Base-by-base conservation (phyloP, 2,329 filamentous ascomycete species). In the Diaporthe ampelina region DNA sequence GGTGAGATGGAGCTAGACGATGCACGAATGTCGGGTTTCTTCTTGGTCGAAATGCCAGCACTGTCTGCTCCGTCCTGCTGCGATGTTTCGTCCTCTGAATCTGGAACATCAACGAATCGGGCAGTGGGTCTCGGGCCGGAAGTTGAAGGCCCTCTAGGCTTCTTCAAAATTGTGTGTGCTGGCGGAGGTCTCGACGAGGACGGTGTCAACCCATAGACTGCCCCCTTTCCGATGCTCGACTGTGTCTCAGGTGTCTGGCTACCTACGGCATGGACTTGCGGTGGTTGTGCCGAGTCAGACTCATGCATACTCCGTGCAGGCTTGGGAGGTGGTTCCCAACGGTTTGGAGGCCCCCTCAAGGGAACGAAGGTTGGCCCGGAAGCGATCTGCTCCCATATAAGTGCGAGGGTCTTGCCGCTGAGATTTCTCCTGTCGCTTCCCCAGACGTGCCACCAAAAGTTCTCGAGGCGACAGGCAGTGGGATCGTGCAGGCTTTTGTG, bases 381-480 rank as follows among this genome's bases (percentile, higher is more conserved):
- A 0, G 90, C 91, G 59, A 92, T 91, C 43, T 90, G 84, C 78
- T 88, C 84, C 77, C 89, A 92, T 7, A 91, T 81, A 75, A 81
- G 86, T 73, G 91, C 90, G 59, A 92, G 83, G 17, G 86, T 85
- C 45, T 83, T 83, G 52, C 88, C 90, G 61, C 88, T 87, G 63
- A 91, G 83, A 70, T 85, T 80, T 45, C 87, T 85, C 37, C 87
- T 84, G 76, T 91, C 84, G 77, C 91, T 92, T 45, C 90, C 90
- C 86, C 89, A 90, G 71, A 92, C 89, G 78, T 91, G 90, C 88
- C 90, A 92, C 90, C 90, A 92, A 77, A 91, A 91, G 78, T 91
- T 90, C 79, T 92, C 90, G 26, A 92, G 82, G 24, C 91, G 89
- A 74, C 88, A 88, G 37, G 90, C 89, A 4, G 89, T 92, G n/a